Evolutionary conservation across 2,329 filamentous ascomycete genomes (phyloP), one percentile per base, ranked within the genome.

Genomic region (Aspergillus eucalypticola): DNA sequence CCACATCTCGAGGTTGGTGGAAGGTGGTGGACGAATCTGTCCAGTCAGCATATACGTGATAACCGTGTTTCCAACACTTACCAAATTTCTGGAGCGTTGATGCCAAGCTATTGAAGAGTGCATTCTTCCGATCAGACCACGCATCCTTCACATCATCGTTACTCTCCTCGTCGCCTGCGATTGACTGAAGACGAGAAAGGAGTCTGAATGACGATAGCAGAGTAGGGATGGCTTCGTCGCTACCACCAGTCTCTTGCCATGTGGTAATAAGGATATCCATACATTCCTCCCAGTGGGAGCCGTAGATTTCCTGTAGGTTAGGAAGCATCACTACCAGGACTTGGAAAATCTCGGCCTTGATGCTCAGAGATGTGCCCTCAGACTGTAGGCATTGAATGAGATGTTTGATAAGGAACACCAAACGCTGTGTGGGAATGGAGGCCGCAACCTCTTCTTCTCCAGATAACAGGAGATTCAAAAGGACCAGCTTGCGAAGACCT

Each of bases 61-160:
- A 15, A 5, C 23, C 11, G 8, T 19, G 13, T 32, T 38, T 21
- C 11, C 13, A n/a, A 35, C 38, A 63, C 74, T 69, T 66, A 79
- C 78, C 77, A 58, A 79, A 75, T 56, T 72, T 75, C 32, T 72
- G 68, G 11, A 79, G 70, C 8, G 76, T 72, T 52, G 74, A 77
- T 44, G 79, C 77, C 13, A 83, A 73, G 48, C 78, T 72, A 61
- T 86, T 86, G 19, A 96, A 83, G 0, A 89, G 83, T 0, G 76
- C 73, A 17, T 82, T 75, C n/a, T 84, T 80, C 8, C 84, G 82
- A 11, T 88, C 84, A 55, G 84, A 83, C 70, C 94, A 84, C 0
- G 87, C 86, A 69, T 97, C 93, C 13, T 87, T 78, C 0, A 97
- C 82, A 72, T 98, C 94, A 64, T 98, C 94, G 64, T 96, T 97